phyloP scores from a whole-genome alignment of 345 rosid genomes.

The Isatis tinctoria region DNA sequence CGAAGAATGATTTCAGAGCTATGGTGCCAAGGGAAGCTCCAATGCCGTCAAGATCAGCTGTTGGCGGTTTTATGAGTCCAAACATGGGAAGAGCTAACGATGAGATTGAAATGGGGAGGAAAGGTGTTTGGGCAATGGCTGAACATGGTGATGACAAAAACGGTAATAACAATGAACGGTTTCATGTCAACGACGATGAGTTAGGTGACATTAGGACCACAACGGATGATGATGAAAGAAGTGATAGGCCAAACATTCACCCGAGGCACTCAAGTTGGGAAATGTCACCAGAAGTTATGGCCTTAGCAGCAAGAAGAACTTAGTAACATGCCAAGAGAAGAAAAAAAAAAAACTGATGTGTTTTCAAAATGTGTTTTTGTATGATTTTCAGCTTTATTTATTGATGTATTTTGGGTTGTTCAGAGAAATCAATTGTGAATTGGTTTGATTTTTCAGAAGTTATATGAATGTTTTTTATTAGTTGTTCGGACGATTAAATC shows the following conservation, averaged over 20 bases:
- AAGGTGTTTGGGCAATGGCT: conserved; percentile 77
- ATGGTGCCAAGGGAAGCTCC: conserved; percentile 57
- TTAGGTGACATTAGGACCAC: conserved; percentile 52
- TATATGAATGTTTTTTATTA: neutral
- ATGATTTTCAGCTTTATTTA: conserved; percentile 4
- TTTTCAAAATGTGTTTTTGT: neutral
- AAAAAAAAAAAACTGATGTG: neutral
- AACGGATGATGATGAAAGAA: conserved; percentile 36
- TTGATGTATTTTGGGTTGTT: conserved; percentile 1
- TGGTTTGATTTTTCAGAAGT: conserved; percentile 3
- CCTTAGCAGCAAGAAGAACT: conserved; percentile 63
- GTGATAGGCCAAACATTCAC: conserved; percentile 51
- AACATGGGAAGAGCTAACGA: conserved; percentile 73
- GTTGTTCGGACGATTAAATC: neutral
- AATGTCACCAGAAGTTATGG: conserved; percentile 77
- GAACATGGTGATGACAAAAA: conserved; percentile 48
- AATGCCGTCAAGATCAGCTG: conserved; percentile 49
- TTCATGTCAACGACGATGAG: conserved; percentile 72
- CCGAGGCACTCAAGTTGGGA: conserved; percentile 65
- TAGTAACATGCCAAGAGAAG: neutral
- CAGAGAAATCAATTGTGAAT: conserved; percentile 5
- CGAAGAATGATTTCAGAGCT: conserved; percentile 75
- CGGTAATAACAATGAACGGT: conserved; percentile 40
- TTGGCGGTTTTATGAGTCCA: conserved; percentile 87
- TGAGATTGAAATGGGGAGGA: conserved; percentile 94